Conservation (phyloP, 2,329 filamentous ascomycete genomes). For the Onygena corvina region DNA sequence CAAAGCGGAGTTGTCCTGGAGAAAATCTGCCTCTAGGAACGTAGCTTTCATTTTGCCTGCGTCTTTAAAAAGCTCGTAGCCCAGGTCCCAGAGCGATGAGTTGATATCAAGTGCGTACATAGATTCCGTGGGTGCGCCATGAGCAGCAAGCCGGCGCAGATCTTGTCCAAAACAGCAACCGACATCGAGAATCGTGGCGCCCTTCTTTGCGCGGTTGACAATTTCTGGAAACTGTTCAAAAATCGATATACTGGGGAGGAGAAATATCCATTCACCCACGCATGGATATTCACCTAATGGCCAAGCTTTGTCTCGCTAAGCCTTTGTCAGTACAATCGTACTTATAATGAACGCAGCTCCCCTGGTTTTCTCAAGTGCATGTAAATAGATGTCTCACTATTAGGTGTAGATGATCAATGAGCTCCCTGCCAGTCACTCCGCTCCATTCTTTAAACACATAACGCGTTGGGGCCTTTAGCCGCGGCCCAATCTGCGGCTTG, state of each 20-base stretch:
- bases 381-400: conserved; percentile 5
- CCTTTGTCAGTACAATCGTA: not conserved
- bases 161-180: conserved; percentile 43
- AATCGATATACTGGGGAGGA: conserved; percentile 2
- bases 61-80: conserved; percentile 54
- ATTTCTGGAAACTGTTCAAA: conserved; percentile 10
- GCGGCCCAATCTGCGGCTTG: conserved; percentile 4
- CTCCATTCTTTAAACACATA: conserved; percentile 7
- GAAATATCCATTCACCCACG: conserved; percentile 7
- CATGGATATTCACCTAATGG: conserved; percentile 4
- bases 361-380: not conserved
- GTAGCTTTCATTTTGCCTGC: conserved; percentile 35
- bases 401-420: conserved; percentile 3
- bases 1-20: conserved; percentile 19
- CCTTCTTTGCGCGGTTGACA: conserved; percentile 6
- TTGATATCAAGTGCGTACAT: conserved; percentile 43
- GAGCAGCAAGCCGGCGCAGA: conserved; percentile 39
- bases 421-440: conserved; percentile 2
- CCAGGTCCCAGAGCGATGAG: conserved; percentile 43
- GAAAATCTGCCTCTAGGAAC: conserved; percentile 41
- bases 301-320: conserved; percentile 6
- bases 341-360: not conserved
- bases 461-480: conserved; percentile 1
- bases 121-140: conserved; percentile 39
- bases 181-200: conserved; percentile 34